These are phyloP conservation scores for Candida oleophila DNA, from an alignment of 805 yeast genomes.

Conservation along the genomic window DNA sequence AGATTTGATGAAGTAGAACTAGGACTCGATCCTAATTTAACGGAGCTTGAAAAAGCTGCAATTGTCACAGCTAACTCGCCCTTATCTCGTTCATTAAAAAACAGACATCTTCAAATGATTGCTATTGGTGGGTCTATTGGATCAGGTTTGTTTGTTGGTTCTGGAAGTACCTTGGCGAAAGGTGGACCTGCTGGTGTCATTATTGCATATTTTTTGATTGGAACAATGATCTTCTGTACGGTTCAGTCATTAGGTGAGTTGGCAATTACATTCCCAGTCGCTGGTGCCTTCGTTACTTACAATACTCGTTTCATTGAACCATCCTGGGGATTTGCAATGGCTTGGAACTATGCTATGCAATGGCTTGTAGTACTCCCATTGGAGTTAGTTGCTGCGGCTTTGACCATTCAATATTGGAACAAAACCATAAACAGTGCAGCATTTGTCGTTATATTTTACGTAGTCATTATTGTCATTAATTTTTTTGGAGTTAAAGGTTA, in stretches of 20 bases:
- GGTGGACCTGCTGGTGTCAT: slow-evolving; percentile 78
- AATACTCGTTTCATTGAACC: slow-evolving; percentile 57
- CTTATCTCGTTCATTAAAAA: slow-evolving; percentile 49
- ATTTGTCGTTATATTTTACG: slow-evolving; percentile 57
- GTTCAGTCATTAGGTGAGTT: slow-evolving; percentile 62
- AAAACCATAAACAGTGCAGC: slow-evolving; percentile 51
- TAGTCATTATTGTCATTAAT: slow-evolving; percentile 41
- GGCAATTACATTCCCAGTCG: slow-evolving; percentile 61
- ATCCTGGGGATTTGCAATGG: slow-evolving; percentile 63
- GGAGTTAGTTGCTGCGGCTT: slow-evolving; percentile 60
- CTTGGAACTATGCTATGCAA: slow-evolving; percentile 51
- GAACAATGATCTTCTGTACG: slow-evolving; percentile 58
- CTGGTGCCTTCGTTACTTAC: slow-evolving; percentile 66
- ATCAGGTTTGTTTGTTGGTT: slow-evolving; percentile 77
- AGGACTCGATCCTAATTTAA: slow-evolving; percentile 37
- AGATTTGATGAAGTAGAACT: slow-evolving; percentile 31
- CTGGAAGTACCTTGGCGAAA: slow-evolving; percentile 56
- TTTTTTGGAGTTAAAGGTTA: slow-evolving; percentile 54
- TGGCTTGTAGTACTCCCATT: slow-evolving; percentile 58
- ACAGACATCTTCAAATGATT: slow-evolving; percentile 75
- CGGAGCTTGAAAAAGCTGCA: slow-evolving; percentile 32
- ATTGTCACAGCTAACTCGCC: slow-evolving; percentile 49
- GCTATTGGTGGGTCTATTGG: slow-evolving; percentile 85
- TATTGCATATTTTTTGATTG: slow-evolving; percentile 56
- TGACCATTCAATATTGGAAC: slow-evolving; percentile 59